Conservation (phyloP, 208 protist genomes). For the Trypanosoma melophagium region DNA sequence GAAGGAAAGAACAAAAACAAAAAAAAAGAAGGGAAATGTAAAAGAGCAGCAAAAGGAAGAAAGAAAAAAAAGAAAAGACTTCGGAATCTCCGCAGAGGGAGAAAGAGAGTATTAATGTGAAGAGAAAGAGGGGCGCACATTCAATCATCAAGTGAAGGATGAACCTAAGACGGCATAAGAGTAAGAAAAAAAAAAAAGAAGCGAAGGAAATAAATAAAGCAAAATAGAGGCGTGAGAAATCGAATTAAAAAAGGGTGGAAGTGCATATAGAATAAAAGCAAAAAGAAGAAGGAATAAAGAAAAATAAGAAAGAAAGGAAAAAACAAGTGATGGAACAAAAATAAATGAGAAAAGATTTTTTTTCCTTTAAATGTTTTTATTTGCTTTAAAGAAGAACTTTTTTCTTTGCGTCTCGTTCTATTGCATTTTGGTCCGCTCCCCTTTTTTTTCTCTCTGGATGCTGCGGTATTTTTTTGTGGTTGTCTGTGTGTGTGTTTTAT, state of each 20-base stretch:
- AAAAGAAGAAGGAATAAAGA: background rate
- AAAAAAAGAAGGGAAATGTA: background rate
- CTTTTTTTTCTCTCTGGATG: too few species aligned
- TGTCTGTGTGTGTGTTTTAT: too few species aligned
- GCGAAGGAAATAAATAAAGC: background rate
- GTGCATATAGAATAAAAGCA: too few species aligned
- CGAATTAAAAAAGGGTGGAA: background rate
- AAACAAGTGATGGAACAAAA: conserved; percentile 4
- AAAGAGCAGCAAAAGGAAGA: background rate
- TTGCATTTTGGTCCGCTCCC: background rate
- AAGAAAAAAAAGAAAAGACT: background rate
- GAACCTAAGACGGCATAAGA: background rate
- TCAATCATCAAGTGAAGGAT: too few species aligned
- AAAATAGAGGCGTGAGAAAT: background rate
- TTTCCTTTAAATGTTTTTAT: too few species aligned
- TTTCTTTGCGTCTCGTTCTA: too few species aligned
- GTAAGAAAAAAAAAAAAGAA: conserved; percentile 6
- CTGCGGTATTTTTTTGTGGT: too few species aligned
- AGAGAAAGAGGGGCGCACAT: too few species aligned
- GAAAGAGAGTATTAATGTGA: too few species aligned
- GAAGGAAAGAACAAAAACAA: background rate
- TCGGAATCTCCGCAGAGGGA: too few species aligned
- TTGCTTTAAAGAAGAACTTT: too few species aligned
- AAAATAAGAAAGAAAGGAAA: conserved; percentile 3
- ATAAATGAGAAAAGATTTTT: background rate